These are phyloP conservation scores for Ogataea kodamae DNA, from an alignment of 805 yeast genomes.

Conservation along the genomic window DNA sequence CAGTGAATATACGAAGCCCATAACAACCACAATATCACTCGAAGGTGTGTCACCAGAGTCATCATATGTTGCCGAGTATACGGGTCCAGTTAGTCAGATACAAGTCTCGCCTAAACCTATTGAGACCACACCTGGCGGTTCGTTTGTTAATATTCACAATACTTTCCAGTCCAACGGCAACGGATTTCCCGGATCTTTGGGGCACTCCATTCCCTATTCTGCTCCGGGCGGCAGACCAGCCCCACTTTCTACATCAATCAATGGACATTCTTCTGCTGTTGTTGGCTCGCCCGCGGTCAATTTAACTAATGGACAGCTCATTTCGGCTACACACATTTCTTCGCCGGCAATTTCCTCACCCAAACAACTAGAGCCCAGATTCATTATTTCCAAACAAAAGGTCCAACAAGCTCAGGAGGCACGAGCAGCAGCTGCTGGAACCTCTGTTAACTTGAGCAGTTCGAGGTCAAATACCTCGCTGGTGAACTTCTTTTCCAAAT, in stretches of 20 bases:
- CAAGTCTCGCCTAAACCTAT: constrained; percentile 11
- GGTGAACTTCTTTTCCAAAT: constrained; percentile 48
- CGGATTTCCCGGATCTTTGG: constrained; percentile 40
- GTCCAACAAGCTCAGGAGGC: constrained; percentile 54
- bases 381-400: constrained; percentile 76
- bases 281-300: constrained; percentile 23
- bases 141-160: constrained; percentile 11
- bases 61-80: constrained; percentile 11
- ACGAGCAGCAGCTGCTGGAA: constrained; percentile 27
- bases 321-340: constrained; percentile 60
- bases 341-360: constrained; percentile 62
- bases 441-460: constrained; percentile 13
- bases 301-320: constrained; percentile 54
- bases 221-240: constrained; percentile 59
- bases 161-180: constrained; percentile 19
- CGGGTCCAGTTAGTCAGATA: constrained; percentile 3
- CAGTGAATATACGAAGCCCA: constrained; percentile 25
- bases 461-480: constrained; percentile 43
- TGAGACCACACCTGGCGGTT: constrained; percentile 13
- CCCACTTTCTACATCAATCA: constrained; percentile 24
- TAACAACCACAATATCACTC: constrained; percentile 34
- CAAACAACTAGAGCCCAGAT: constrained; percentile 75
- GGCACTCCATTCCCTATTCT: constrained; percentile 64
- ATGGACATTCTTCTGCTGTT: constrained; percentile 4
- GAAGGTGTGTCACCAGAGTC: constrained; percentile 34